Evolutionary conservation across 345 rosid genomes (phyloP), one percentile per base, ranked within the genome.

Genomic region (Iberis pinnata): DNA sequence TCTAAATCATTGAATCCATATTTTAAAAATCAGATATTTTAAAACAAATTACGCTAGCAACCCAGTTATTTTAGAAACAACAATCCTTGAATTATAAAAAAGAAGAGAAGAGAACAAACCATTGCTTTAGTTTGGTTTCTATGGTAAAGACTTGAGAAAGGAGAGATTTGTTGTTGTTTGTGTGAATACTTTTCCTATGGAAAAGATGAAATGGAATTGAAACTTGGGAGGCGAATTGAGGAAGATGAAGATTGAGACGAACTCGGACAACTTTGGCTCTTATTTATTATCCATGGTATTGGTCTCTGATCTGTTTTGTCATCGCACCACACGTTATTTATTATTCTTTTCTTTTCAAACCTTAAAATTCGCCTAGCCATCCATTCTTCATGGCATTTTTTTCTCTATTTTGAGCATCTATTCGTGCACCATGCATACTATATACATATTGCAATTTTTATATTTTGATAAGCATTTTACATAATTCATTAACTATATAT

Each of bases 311-410:
- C 15, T 22, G 18, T 46, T 53, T 39, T 55, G 61, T 27, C 42
- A 63, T 63, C 24, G 14, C 24, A 32, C 61, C 61, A 64, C 56
- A 64, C 35, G 10, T 29, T 29, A 2, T 29, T 40, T 48, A 1
- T 36, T 48, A 56, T 1, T 65, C n/a, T 3, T 8, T 27, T 1
- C 20, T 33, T 49, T 48, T 11, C 4, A 58, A 58, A 25, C 54
- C 70, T 43, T 43, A 22, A 43, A 51, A 19, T 15, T 52, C 64
- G 58, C 54, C 8, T 43, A 65, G 58, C 64, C 70, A 58, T 58
- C 47, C 53, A 24, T 50, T 63, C 9, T 32, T 51, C n/a, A 20
- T 39, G 49, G 43, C 5, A 49, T 1, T 15, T 29, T 9, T 18
- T 25, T 14, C 27, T 18, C 58, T 65, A 58, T 65, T 43, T 25